These are phyloP conservation scores for Dalbergia cultrata DNA, from an alignment of 306 rosid species.

Conservation along the genomic window DNA sequence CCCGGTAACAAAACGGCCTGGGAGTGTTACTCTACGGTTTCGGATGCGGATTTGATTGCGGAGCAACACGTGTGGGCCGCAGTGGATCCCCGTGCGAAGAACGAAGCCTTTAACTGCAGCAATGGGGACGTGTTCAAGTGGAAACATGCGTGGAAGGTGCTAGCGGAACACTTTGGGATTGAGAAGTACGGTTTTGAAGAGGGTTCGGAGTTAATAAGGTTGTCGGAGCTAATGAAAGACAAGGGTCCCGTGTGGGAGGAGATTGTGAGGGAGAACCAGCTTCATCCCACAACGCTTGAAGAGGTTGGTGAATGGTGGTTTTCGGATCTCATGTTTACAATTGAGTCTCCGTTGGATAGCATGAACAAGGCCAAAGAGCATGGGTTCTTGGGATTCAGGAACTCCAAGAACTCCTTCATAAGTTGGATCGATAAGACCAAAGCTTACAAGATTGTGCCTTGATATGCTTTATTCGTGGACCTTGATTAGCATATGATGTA, in stretches of 20 bases:
- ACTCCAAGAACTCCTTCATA: constrained; percentile 65
- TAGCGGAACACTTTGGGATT: constrained; percentile 75
- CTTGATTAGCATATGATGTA: too few relatives aligned
- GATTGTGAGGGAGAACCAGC: constrained; percentile 65
- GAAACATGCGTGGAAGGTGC: constrained; percentile 74
- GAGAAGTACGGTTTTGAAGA: constrained; percentile 72
- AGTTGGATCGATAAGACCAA: constrained; percentile 66
- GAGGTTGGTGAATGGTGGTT: constrained; percentile 73
- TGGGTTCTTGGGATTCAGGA: constrained; percentile 75
- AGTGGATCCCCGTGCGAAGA: constrained; percentile 71
- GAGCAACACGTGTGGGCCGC: constrained; percentile 91
- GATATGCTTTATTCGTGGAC: too few relatives aligned
- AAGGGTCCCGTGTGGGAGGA: constrained; percentile 72
- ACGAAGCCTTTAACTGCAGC: constrained; percentile 70
- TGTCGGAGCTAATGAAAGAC: constrained; percentile 63
- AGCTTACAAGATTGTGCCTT: constrained; percentile 65
- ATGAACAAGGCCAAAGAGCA: constrained; percentile 78
- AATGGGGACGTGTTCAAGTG: constrained; percentile 75
- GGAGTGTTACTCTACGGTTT: constrained; percentile 57
- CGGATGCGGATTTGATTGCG: constrained; percentile 81
- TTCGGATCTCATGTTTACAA: constrained; percentile 15
- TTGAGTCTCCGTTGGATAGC: constrained; percentile 36
- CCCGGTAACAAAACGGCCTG: constrained; percentile 65
- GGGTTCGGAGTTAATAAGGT: constrained; percentile 30
- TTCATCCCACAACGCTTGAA: constrained; percentile 53